Percentiles rank a stretch among this genome's conserved stretches.
These are phyloP conservation scores for Oenanthe sinensis DNA, from an alignment of 129 eudicot genomes.

Conservation along the genomic window DNA sequence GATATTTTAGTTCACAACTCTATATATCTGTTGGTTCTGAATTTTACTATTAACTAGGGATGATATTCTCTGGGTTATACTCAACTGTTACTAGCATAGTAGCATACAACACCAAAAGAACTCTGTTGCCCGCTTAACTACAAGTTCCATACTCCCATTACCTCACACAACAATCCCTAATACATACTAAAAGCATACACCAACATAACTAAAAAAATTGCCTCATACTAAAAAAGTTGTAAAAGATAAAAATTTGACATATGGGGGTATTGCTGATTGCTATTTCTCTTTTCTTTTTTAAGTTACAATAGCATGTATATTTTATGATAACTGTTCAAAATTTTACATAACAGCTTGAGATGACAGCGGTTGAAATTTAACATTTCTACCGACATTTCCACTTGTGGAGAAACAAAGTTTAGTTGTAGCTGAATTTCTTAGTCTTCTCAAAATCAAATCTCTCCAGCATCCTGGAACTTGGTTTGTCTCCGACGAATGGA, in stretches of 20 bases:
- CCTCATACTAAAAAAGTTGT: not conserved
- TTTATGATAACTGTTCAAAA: not conserved
- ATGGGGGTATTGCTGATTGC: not conserved
- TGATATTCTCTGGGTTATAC: too few relatives aligned
- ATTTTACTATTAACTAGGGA: too few relatives aligned
- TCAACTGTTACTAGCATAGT: too few relatives aligned
- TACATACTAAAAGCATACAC: too few relatives aligned
- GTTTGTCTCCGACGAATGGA: conserved; percentile 49
- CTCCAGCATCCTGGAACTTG: conserved; percentile 65
- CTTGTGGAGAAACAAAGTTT: not conserved
- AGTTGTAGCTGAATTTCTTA: conserved; percentile 16
- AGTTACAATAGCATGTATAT: not conserved
- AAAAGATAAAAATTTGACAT: not conserved
- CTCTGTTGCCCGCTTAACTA: too few relatives aligned
- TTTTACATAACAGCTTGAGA: not conserved
- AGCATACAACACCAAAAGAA: too few relatives aligned
- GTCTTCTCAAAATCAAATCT: conserved; percentile 67
- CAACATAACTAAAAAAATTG: too few relatives aligned
- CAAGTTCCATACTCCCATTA: too few relatives aligned
- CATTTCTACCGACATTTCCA: not conserved
- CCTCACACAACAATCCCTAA: too few relatives aligned
- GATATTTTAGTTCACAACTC: too few relatives aligned
- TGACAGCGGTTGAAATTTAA: not conserved
- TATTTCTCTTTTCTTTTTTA: not conserved
- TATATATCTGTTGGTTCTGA: too few relatives aligned